A percentile compares a stretch with the other conserved stretches of the same genome.
These are phyloP conservation scores for Durio zibethinus DNA, from an alignment of 345 rosid genomes.

Conservation along the genomic window DNA sequence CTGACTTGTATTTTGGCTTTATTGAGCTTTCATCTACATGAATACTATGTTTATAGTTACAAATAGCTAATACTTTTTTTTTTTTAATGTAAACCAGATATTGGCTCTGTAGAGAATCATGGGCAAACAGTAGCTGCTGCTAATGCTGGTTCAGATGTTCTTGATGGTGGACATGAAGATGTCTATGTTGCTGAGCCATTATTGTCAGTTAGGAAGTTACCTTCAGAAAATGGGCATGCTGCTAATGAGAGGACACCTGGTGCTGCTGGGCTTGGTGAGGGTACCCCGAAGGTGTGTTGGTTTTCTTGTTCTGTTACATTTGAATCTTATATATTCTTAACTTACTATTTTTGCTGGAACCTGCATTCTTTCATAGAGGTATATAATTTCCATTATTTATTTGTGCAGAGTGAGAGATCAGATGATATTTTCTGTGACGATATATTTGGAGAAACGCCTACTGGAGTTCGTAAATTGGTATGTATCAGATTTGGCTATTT, in stretches of 20 bases:
- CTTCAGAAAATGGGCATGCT: conserved; percentile 42
- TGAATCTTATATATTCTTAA: not conserved
- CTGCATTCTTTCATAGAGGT: conserved; percentile 2
- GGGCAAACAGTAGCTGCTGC: conserved; percentile 25
- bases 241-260: conserved; percentile 39
- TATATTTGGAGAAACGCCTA: conserved; percentile 94
- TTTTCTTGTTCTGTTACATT: not conserved
- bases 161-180: conserved; percentile 31
- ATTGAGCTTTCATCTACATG: not conserved
- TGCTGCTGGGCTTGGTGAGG: conserved; percentile 86
- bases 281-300: conserved; percentile 81
- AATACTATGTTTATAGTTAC: not conserved
- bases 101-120: conserved; percentile 24
- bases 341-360: not conserved
- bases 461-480: conserved; percentile 62
- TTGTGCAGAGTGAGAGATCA: conserved; percentile 82
- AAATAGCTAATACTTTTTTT: not conserved
- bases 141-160: conserved; percentile 19
- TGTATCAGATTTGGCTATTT: conserved; percentile 8
- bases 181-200: conserved; percentile 37
- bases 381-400: conserved; percentile 19
- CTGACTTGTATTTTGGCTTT: not conserved
- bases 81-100: conserved; percentile 21
- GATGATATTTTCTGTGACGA: conserved; percentile 81
- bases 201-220: conserved; percentile 55